Base-by-base conservation (phyloP, 148 eudicot genomes). In the Arbutus unedo region DNA sequence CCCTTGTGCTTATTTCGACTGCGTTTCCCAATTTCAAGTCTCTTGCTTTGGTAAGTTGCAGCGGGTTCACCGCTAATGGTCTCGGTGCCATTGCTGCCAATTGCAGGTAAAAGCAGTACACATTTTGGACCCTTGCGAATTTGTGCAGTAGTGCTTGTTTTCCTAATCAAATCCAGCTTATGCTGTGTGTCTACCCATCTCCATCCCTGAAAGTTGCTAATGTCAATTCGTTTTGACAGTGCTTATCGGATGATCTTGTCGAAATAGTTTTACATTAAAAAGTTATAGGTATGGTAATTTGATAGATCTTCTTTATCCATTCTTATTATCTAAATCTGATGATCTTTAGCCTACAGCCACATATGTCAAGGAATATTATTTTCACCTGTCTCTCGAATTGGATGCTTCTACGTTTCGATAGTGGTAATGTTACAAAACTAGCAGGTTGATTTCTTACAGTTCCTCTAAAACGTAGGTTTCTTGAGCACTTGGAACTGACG, bases 1-100 rank as follows among this genome's bases (percentile, higher is more conserved):
- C 21, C 50, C 76, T 72, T 44, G 50, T 41, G 50, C 4, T 72
- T 23, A 16, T 72, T 72, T 72, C 76, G 48, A 43, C 49, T 15
- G 8, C 48, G 11, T 72, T 72, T 45, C 11, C 50, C 48, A 72
- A 72, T 72, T 72, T 72, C 50, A 72, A 72, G 76, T 72, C 50
- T 72, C 8, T 72, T 50, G 50, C 43, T 41, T 72, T 72, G 50
- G 8, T 43, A 4, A 44, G 50, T 45, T 72, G 76, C 43, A 49
- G 6, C 2, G 76, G 76, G 4, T 72, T 72, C 11, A 43, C 21
- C 38, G 50, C 45, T 19, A 45, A 44, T 2, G 76, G 76, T 44
- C 76, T 72, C 16, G 76, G 3, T 43, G 76, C 76, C 76, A 72
- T 72, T 41, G 76, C 76, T 72, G 16, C 76, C 23, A 72, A 44